A percentile compares a stretch with the other conserved stretches of the same genome.
Evolutionary conservation across 164 flowering plant species (phyloP).

Genomic region (Macadamia integrifolia): DNA sequence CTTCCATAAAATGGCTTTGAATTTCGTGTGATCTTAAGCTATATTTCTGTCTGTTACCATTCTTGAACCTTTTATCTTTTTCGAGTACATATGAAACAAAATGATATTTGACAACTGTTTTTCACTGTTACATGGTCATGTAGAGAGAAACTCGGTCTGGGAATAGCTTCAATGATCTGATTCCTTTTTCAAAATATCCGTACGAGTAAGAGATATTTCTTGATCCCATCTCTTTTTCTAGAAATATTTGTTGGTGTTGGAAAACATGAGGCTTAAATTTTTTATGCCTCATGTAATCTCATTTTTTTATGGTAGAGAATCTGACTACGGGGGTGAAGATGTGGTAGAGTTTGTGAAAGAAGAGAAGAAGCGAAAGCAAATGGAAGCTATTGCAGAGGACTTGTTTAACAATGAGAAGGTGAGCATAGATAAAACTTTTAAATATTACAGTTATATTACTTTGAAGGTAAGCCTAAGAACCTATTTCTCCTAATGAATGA

Average conservation of each 20-base stretch:
- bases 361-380: conserved; percentile 78
- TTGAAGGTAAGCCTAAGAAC: background rate
- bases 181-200: conserved; percentile 73
- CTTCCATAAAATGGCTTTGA: no score
- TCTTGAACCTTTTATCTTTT: no score
- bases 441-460: background rate
- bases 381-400: conserved; percentile 84
- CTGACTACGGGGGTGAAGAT: conserved; percentile 50
- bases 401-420: conserved; percentile 74
- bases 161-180: conserved; percentile 71
- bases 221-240: background rate
- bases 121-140: conserved; percentile 5
- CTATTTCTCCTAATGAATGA: conserved; percentile 4
- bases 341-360: conserved; percentile 51
- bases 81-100: no score
- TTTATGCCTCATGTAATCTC: background rate
- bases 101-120: background rate
- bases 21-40: no score
- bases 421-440: background rate
- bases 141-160: conserved; percentile 37
- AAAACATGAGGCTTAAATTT: background rate
- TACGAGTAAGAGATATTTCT: conserved; percentile 45
- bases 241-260: background rate
- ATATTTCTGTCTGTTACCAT: no score
- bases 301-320: conserved; percentile 35